Conservation (phyloP, 2,329 filamentous ascomycete genomes). For the Penicillium hesseltinei region DNA sequence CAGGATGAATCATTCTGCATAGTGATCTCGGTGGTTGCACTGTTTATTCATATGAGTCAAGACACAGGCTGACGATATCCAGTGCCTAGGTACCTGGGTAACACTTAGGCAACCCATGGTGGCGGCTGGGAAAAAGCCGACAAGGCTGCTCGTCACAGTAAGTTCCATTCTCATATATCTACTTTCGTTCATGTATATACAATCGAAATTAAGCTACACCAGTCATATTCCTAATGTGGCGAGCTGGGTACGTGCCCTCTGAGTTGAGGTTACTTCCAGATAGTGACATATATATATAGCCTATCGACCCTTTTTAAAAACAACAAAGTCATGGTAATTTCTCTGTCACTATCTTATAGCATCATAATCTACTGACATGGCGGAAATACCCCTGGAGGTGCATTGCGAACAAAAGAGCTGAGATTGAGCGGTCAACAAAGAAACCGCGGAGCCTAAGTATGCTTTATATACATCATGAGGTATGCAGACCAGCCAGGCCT, state of each 20-base stretch:
- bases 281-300: background rate
- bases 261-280: too few species aligned
- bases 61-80: background rate
- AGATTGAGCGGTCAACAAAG: background rate
- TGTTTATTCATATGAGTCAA: background rate
- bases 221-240: background rate
- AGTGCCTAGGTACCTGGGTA: background rate
- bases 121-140: background rate
- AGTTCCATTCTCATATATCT: background rate
- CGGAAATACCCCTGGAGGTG: too few species aligned
- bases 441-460: background rate
- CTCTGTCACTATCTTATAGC: background rate
- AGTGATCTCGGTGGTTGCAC: background rate
- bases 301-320: too few species aligned
- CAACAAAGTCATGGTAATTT: background rate
- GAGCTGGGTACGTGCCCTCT: background rate
- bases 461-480: background rate
- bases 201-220: fast-evolving
- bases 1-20: too few species aligned
- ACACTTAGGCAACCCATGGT: background rate
- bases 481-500: background rate
- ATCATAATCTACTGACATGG: background rate
- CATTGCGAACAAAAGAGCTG: background rate
- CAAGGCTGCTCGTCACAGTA: background rate
- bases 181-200: background rate